A percentile compares a stretch with the other conserved stretches of the same genome.
Evolutionary conservation across 2,329 filamentous ascomycete genomes (phyloP).

Genomic region (Botrytis sinoallii): DNA sequence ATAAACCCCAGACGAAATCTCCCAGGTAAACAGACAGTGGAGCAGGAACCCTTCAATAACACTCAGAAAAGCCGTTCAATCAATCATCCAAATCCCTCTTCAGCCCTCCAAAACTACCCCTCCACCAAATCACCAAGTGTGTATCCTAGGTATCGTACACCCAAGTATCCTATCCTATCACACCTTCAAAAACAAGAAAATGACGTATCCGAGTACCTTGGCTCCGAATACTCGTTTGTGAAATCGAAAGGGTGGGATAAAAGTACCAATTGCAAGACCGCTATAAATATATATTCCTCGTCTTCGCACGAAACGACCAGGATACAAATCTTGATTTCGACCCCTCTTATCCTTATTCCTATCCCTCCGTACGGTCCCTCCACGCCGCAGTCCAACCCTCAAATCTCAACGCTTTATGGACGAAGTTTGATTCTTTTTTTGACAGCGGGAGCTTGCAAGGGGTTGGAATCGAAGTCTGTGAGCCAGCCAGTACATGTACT

Average conservation of each 20-base stretch:
- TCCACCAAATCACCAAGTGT: not conserved
- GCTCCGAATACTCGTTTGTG: not conserved
- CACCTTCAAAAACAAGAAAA: not conserved
- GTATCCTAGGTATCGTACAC: not conserved
- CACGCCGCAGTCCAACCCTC: not conserved
- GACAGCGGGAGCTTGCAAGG: not conserved
- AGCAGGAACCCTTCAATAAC: not conserved
- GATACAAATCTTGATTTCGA: constrained; percentile 4
- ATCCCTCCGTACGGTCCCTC: not conserved
- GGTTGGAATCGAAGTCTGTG: not conserved
- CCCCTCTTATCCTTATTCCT: not conserved
- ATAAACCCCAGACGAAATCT: not conserved
- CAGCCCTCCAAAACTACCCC: not conserved
- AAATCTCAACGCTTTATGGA: not conserved
- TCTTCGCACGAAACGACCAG: not conserved
- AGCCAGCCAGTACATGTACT: not conserved
- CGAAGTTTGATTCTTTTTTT: not conserved
- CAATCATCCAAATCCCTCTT: not conserved
- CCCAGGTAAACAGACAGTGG: not conserved
- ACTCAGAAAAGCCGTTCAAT: not conserved
- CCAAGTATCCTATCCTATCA: not conserved
- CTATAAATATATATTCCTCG: not conserved
- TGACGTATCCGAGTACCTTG: not conserved
- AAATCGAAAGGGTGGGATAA: not conserved
- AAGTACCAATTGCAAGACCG: not conserved